Conservation (phyloP, 768 basidiomycete genomes). For the Hericium coralloides region DNA sequence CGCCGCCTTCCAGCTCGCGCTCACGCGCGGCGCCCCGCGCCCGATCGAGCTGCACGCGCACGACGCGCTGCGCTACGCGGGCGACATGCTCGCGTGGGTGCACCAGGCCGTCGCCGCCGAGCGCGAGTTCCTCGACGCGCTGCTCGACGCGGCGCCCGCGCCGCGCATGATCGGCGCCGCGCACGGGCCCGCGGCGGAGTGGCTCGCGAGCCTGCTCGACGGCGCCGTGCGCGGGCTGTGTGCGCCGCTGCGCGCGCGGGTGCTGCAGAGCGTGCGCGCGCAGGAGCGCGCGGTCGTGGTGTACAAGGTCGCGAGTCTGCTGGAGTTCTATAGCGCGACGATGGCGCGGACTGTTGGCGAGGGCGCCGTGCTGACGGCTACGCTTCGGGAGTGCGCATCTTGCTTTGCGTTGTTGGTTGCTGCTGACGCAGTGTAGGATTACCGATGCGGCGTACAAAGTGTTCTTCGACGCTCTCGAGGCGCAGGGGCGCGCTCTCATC, state of each 20-base stretch:
- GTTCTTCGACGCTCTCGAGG: conserved; percentile 83
- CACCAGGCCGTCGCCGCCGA: conserved; percentile 95
- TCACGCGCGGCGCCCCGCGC: conserved; percentile 81
- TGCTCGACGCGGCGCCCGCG: conserved; percentile 64
- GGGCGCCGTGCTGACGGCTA: conserved; percentile 66
- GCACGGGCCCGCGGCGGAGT: conserved; percentile 55
- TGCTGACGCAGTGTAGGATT: conserved; percentile 39
- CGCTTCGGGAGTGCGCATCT: conserved; percentile 60
- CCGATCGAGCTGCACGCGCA: conserved; percentile 98
- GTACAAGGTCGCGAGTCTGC: conserved; percentile 89
- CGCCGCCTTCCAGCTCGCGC: conserved; percentile 74
- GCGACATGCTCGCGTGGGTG: conserved; percentile 98
- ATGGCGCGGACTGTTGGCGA: conserved; percentile 89
- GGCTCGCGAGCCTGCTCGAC: conserved; percentile 77
- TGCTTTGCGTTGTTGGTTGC: neutral
- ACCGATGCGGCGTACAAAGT: conserved; percentile 72
- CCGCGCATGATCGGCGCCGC: conserved; percentile 68
- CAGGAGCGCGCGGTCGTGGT: conserved; percentile 91
- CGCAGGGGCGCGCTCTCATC: conserved; percentile 63
- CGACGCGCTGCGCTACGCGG: conserved; percentile 92
- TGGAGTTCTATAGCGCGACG: conserved; percentile 90
- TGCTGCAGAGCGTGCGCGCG: conserved; percentile 87
- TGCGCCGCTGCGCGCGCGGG: conserved; percentile 71
- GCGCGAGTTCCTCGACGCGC: conserved; percentile 82
- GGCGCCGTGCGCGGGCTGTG: conserved; percentile 75